Evolutionary conservation across 2,329 filamentous ascomycete genomes (phyloP), one percentile per base, ranked within the genome.

Genomic region (Thyridium curvatum): DNA sequence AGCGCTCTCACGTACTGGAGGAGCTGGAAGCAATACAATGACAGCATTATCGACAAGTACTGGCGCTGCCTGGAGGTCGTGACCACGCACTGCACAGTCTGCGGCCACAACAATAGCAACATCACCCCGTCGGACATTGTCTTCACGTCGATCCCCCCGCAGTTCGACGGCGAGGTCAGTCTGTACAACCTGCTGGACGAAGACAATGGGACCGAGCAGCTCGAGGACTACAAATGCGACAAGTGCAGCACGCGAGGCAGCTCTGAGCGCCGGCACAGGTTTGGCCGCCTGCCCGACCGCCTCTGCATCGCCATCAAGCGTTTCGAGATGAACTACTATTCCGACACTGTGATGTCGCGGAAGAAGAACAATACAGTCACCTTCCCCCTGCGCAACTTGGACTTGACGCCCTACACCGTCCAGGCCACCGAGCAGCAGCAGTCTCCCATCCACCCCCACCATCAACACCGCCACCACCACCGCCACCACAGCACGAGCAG

Each of bases 1-100:
- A 83, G 82, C n/a, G 81, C 84, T 1, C 70, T 71, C 38, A 77
- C 82, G 29, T 86, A 87, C 60, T 95, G 89, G 89, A 64, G 68
- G 15, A 72, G 78, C 13, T 86, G 89, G 56, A 73, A 72, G 30
- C 75, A 81, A 45, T 72, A 75, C 34, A 86, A 88, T 54, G 69
- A 74, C 46, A 90, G 84, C n/a, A 79, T 87, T 41, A 75, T 94
- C 41, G 85, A 86, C 43, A 78, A 78, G 32, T 78, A 91, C 49
- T 94, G 91, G 67, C 85, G 84, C 4, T 84, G 84, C 3, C 75
- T 91, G 50, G 84, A 85, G 58, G 77, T 80, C 42, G 77, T 84
- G 43, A 82, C 78, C 34, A 77, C 87, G 2, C 77, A 82, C 41
- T 90, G 88, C 43, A 77, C 79, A 1, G 48, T 55, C 18, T 75